phyloP scores from a whole-genome alignment of 441 rosid species.

The Rhodomyrtus psidioides region DNA sequence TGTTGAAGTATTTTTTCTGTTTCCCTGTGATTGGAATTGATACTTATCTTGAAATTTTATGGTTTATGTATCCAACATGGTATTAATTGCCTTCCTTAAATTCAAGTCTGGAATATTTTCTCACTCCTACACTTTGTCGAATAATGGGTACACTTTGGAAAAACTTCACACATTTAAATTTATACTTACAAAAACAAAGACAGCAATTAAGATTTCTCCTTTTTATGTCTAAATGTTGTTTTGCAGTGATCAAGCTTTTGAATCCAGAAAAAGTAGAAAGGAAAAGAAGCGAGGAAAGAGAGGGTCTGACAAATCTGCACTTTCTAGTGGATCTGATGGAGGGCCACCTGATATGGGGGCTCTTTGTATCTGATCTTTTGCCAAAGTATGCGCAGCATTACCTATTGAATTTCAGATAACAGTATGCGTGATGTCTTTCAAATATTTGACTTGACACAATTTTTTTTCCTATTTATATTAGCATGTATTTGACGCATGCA shows the following conservation, averaged over 20 bases:
- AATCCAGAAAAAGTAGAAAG: constrained; percentile 50
- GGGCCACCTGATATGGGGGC: constrained; percentile 77
- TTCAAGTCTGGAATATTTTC: neutral
- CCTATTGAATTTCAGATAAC: neutral
- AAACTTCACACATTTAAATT: neutral
- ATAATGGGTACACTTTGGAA: neutral
- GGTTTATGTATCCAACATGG: neutral
- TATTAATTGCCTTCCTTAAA: neutral
- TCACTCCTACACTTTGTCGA: neutral
- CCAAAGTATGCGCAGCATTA: neutral
- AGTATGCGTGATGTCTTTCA: neutral
- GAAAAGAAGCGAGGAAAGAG: constrained; percentile 49
- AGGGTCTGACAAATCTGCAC: constrained; percentile 18
- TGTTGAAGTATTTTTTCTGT: neutral
- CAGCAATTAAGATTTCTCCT: neutral
- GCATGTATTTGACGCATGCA: neutral
- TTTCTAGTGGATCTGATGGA: constrained; percentile 33
- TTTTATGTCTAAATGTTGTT: constrained; percentile 4
- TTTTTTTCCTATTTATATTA: neutral
- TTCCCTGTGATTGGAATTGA: neutral
- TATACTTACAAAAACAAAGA: neutral
- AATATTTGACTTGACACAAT: neutral
- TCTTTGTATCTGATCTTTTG: constrained; percentile 56
- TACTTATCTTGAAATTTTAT: neutral
- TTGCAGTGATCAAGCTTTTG: constrained; percentile 40